A percentile compares a stretch with the other conserved stretches of the same genome.
Conservation (phyloP, 2,329 filamentous ascomycete genomes). For the Leptographium radiaticola region DNA sequence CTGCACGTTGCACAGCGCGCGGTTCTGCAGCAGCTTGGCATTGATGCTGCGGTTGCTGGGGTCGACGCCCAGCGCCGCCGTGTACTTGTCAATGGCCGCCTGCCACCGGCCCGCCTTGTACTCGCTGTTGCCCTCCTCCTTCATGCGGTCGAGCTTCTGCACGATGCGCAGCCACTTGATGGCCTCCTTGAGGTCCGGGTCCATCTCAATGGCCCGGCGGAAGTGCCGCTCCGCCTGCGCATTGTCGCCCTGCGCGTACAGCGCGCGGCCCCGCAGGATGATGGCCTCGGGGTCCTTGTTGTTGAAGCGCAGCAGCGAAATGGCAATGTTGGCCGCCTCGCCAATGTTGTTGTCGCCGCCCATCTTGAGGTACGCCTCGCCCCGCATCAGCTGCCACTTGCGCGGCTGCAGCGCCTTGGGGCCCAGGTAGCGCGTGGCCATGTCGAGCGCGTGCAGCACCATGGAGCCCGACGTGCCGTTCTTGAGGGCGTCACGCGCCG, state of each 20-base stretch:
- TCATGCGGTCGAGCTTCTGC: slow-evolving; percentile 84
- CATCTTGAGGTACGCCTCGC: slow-evolving; percentile 87
- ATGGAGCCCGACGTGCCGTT: slow-evolving; percentile 74
- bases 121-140: slow-evolving; percentile 80
- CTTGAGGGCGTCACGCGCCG: slow-evolving; percentile 64
- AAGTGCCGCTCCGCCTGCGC: slow-evolving; percentile 90
- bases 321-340: slow-evolving; percentile 86
- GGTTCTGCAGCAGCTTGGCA: slow-evolving; percentile 87
- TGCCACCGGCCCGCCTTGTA: slow-evolving; percentile 80
- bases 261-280: slow-evolving; percentile 72
- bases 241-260: slow-evolving; percentile 88
- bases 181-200: slow-evolving; percentile 82
- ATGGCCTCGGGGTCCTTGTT: slow-evolving; percentile 88
- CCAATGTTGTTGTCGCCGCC: slow-evolving; percentile 77
- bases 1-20: slow-evolving; percentile 71
- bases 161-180: slow-evolving; percentile 82
- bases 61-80: slow-evolving; percentile 71
- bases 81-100: slow-evolving; percentile 74
- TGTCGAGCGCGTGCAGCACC: slow-evolving; percentile 82
- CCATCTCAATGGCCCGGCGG: slow-evolving; percentile 75
- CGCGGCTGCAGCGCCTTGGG: slow-evolving; percentile 64
- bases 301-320: slow-evolving; percentile 74
- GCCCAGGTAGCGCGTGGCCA: slow-evolving; percentile 73
- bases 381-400: slow-evolving; percentile 88
- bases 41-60: slow-evolving; percentile 83